phyloP scores from a whole-genome alignment of 768 basidiomycete genomes.

The Phlebiopsis gigantea region DNA sequence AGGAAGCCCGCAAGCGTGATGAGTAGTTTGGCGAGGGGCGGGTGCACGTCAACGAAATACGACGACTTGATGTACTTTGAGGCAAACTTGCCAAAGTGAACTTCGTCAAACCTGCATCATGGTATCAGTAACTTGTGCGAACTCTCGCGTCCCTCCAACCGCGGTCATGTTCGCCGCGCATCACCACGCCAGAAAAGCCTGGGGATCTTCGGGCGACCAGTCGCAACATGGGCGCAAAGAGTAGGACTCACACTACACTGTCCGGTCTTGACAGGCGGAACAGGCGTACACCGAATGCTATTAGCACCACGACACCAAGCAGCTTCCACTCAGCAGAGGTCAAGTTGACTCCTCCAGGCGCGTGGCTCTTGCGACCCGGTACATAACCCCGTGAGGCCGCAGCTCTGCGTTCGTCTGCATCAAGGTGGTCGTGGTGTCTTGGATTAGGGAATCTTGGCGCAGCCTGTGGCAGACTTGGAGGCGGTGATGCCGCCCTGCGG shows the following conservation, averaged over 20 bases:
- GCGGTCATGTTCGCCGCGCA: not conserved
- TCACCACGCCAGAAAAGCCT: slow-evolving; percentile 3
- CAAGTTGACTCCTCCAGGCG: slow-evolving; percentile 59
- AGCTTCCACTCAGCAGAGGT: slow-evolving; percentile 75
- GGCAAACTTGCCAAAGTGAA: slow-evolving; percentile 98
- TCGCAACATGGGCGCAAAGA: not conserved
- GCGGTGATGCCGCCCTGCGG: slow-evolving; percentile 66
- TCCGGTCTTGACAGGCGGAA: slow-evolving; percentile 81
- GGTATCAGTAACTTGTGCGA: not conserved
- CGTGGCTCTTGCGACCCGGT: slow-evolving; percentile 38
- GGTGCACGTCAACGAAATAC: slow-evolving; percentile 95
- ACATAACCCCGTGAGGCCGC: slow-evolving; percentile 63
- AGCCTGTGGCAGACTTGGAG: slow-evolving; percentile 36
- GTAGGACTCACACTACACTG: slow-evolving; percentile 79
- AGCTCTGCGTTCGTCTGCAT: slow-evolving; percentile 67
- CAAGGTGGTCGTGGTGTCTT: slow-evolving; percentile 60
- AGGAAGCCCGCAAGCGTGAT: slow-evolving; percentile 89
- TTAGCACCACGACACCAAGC: slow-evolving; percentile 54
- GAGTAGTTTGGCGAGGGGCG: slow-evolving; percentile 91
- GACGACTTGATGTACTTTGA: slow-evolving; percentile 88
- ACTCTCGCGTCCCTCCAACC: not conserved
- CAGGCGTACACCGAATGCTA: slow-evolving; percentile 79
- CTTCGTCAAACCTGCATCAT: slow-evolving; percentile 83
- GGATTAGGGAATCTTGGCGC: slow-evolving; percentile 59
- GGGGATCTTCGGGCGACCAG: not conserved